These are phyloP conservation scores for Achaetomium macrosporum DNA, from an alignment of 2,329 filamentous ascomycete genomes.

Conservation along the genomic window DNA sequence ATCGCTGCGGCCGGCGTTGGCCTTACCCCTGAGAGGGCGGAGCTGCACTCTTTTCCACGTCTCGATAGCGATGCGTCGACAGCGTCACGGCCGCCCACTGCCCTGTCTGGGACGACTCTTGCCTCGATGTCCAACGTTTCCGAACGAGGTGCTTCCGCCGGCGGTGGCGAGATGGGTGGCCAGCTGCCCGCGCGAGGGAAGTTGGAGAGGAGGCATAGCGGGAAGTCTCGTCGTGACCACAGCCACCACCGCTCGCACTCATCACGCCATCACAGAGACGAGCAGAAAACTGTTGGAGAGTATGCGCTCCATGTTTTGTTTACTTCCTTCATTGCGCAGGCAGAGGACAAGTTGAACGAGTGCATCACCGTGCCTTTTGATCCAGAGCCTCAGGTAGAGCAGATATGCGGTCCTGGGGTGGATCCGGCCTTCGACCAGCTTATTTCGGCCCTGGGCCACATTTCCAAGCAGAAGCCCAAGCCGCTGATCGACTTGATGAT, in stretches of 20 bases:
- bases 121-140: constrained; percentile 27
- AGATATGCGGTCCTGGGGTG: constrained; percentile 82
- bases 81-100: constrained; percentile 40
- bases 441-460: constrained; percentile 87
- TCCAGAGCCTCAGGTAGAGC: constrained; percentile 77
- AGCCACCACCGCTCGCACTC: constrained; percentile 72
- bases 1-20: constrained; percentile 63
- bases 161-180: constrained; percentile 36
- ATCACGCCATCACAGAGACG: constrained; percentile 62
- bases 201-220: constrained; percentile 55
- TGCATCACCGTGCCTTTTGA: constrained; percentile 77
- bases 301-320: constrained; percentile 96
- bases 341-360: constrained; percentile 91
- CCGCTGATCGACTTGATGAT: constrained; percentile 95
- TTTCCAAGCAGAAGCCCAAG: constrained; percentile 89
- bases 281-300: constrained; percentile 91
- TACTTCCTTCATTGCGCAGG: constrained; percentile 93
- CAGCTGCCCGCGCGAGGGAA: constrained; percentile 46
- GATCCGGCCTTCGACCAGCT: constrained; percentile 90
- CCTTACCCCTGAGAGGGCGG: constrained; percentile 46
- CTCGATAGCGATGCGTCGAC: constrained; percentile 39
- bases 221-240: constrained; percentile 65
- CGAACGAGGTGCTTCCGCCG: constrained; percentile 43
- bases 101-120: constrained; percentile 41
- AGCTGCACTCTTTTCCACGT: constrained; percentile 43